Base-by-base conservation (phyloP, 2,329 filamentous ascomycete genomes). In the Penicillium corylophilum region DNA sequence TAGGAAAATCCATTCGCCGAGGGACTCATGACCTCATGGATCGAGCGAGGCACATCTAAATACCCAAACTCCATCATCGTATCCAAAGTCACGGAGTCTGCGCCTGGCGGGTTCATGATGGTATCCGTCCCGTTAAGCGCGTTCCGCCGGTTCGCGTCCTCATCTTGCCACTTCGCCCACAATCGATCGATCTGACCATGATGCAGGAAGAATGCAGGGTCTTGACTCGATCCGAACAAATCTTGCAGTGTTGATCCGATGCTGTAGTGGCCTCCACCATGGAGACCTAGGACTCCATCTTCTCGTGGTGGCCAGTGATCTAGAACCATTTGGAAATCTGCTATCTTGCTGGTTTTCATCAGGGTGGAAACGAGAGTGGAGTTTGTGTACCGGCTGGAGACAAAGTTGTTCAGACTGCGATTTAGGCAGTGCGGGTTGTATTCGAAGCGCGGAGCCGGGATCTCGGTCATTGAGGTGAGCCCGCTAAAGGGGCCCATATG, bases 141-240 rank as follows among this genome's bases (percentile, higher is more conserved):
- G 22, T 54, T 46, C 20, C 56, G 50, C 22, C 52, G 56, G 40
- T 36, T 48, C n/a, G 9, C 10, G 18, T 51, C 56, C 16, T 6
- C 24, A 2, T 28, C 48, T 31, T 80, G 77, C 77, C 77, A 80
- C 2, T 71, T 74, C 68, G 71, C 74, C 65, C 70, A 80, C 5
- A 71, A 55, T 8, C 76, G 69, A 55, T 80, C 78, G 23, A 79
- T 73, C 63, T 72, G 71, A 0, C 67, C 67, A 54, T 79, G 76
- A 56, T 79, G 76, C 15, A 79, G 62, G 55, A 70, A 78, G 60
- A 79, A 79, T 5, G 61, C 66, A 13, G 75, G 75, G 36, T 79
- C 76, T 9, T 67, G 70, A 1, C 77, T 74, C 2, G 72, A 76
- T 2, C 71, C 66, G 43, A 76, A 76, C 12, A 78, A 56, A 57